Evolutionary conservation across 257 asterid species (phyloP).

Genomic region (Jaltomata sinuosa): DNA sequence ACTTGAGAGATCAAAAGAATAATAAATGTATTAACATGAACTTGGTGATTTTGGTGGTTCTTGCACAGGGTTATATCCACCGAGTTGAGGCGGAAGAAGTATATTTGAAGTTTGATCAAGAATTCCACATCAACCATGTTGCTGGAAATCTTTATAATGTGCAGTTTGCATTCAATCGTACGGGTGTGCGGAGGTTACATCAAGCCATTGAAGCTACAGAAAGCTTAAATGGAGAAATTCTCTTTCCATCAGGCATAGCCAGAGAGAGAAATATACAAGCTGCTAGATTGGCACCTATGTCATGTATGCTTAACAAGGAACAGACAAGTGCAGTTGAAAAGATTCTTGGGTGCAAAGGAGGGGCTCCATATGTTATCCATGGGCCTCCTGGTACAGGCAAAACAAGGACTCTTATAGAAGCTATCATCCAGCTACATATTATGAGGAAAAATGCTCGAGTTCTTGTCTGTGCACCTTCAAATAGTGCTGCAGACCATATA

Average conservation of each 20-base stretch:
- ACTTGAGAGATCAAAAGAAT: neutral
- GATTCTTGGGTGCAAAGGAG: constrained; percentile 71
- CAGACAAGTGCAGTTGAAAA: constrained; percentile 55
- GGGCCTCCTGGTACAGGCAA: constrained; percentile 99
- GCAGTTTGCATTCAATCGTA: constrained; percentile 60
- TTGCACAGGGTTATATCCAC: constrained; percentile 65
- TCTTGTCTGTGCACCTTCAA: constrained; percentile 95
- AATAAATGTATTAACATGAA: neutral
- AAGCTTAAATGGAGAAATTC: constrained; percentile 36
- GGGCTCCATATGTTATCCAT: constrained; percentile 73
- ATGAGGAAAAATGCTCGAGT: constrained; percentile 24
- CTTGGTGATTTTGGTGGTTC: constrained; percentile 2
- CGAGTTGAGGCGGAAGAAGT: constrained; percentile 84
- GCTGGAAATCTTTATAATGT: constrained; percentile 48
- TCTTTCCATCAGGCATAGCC: constrained; percentile 45
- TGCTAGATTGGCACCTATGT: constrained; percentile 39
- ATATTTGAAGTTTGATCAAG: constrained; percentile 41
- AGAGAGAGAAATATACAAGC: constrained; percentile 15
- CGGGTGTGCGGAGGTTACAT: constrained; percentile 49
- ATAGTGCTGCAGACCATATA: constrained; percentile 80
- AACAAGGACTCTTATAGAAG: constrained; percentile 74
- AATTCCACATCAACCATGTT: constrained; percentile 51
- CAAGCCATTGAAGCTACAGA: constrained; percentile 79
- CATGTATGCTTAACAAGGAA: constrained; percentile 51
- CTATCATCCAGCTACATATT: constrained; percentile 60